Conservation (phyloP, 1,139 yeast species). For the Kurtzmaniella quercitrusa region DNA sequence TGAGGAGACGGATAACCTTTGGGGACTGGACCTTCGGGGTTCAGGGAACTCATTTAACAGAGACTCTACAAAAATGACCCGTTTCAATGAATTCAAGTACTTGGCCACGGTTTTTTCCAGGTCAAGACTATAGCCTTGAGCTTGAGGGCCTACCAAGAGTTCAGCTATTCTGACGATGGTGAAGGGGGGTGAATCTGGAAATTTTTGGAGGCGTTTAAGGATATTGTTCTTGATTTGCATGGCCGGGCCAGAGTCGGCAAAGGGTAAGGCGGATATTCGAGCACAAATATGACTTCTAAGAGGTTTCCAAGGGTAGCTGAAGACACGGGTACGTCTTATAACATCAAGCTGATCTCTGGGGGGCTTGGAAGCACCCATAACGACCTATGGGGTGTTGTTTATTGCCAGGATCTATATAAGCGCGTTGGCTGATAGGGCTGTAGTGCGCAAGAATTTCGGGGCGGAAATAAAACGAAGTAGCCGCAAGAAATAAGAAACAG, state of each 20-base stretch:
- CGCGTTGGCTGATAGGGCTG: no score
- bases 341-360: not conserved
- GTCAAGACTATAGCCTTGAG: slow-evolving; percentile 26
- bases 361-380: not conserved
- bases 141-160: slow-evolving; percentile 37
- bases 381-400: not conserved
- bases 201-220: slow-evolving; percentile 15
- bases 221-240: slow-evolving; percentile 17
- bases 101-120: slow-evolving; percentile 24
- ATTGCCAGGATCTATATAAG: not conserved
- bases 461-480: not conserved
- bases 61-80: slow-evolving; percentile 26
- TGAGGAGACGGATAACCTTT: slow-evolving; percentile 7
- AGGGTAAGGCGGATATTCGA: not conserved
- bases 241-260: slow-evolving; percentile 5
- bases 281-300: not conserved
- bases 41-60: slow-evolving; percentile 22
- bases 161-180: slow-evolving; percentile 56
- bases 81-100: slow-evolving; percentile 27
- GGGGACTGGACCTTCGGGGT: not conserved
- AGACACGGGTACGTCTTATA: not conserved
- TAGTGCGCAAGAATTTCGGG: not conserved
- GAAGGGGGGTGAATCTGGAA: slow-evolving; percentile 48
- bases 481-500: not conserved
- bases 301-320: not conserved